Evolutionary conservation across 768 basidiomycete genomes (phyloP), one percentile per base, ranked within the genome.

Genomic region (Cyclocybe aegerita): DNA sequence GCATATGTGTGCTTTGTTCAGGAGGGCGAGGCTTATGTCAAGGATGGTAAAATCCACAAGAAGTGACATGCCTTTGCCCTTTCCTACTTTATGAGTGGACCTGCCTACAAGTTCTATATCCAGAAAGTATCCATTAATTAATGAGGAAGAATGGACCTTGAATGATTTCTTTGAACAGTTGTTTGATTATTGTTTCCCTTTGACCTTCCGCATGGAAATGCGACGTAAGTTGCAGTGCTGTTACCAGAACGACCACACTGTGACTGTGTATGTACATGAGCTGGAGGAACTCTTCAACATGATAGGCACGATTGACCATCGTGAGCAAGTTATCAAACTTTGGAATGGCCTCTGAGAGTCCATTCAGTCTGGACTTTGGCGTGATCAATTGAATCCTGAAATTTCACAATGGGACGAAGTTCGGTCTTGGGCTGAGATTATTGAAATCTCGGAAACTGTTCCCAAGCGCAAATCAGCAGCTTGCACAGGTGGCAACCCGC

Each of bases 161-260:
- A 39, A 51, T 6, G 14, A 57, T 0, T 72, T 74, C 50, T 70
- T 68, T 37, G 14, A 39, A 1, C 65, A 59, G 36, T 14, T 74
- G 7, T 73, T 70, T 45, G 59, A 73, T n/a, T 69, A 68, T 15
- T 71, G 71, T 23, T 75, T 74, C 49, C 71, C 72, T 0, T 17
- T 55, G 1, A 38, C 50, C 17, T 53, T 39, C 15, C 12, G 23
- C 2, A 33, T 44, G 12, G 35, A 65, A 16, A 69, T 69, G 50
- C 30, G 58, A 0, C 54, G 60, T 7, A 60, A 62, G n/a, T 53
- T 75, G 0, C 31, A 54, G 2, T 32, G 45, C 0, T 58, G 54
- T n/a, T 46, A 41, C 8, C 71, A 75, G 34, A 53, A 61, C 1
- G 46, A 59, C 4, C 57, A 56, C 2, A 59, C 54, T 0, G 65